Conservation (phyloP, 306 rosid genomes). For the Lithocarpus polystachyus region DNA sequence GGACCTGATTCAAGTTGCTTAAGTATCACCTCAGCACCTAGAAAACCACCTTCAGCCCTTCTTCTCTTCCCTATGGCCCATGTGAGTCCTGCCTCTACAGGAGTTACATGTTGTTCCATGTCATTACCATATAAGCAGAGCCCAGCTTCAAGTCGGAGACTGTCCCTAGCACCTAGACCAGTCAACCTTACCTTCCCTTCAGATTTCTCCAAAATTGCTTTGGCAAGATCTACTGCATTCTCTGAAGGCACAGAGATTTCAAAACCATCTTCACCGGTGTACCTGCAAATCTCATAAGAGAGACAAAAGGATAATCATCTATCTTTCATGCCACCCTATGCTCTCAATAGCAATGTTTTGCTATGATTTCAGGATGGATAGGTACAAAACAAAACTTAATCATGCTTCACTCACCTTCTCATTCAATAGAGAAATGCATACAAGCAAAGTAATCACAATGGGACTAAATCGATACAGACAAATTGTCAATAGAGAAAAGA, state of each 20-base stretch:
- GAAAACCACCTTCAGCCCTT: constrained; percentile 97
- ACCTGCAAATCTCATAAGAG: constrained; percentile 49
- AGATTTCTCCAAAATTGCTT: constrained; percentile 92
- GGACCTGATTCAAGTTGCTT: constrained; percentile 85
- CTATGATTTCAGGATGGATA: constrained; percentile 7
- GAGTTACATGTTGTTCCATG: constrained; percentile 88
- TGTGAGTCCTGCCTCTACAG: constrained; percentile 95
- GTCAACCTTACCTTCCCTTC: constrained; percentile 91
- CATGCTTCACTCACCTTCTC: not conserved
- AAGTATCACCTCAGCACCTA: constrained; percentile 83
- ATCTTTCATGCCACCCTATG: not conserved
- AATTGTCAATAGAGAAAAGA: constrained; percentile 1
- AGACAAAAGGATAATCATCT: not conserved
- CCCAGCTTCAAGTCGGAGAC: constrained; percentile 95
- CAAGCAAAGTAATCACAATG: not conserved
- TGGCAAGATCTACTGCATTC: constrained; percentile 78
- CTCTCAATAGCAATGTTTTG: not conserved
- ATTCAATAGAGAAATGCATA: not conserved
- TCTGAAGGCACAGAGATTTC: constrained; percentile 97
- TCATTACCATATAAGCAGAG: constrained; percentile 92
- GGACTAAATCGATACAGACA: not conserved
- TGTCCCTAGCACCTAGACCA: constrained; percentile 93
- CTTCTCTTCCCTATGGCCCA: constrained; percentile 99
- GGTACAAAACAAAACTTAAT: not conserved
- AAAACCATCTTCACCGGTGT: constrained; percentile 99